These are phyloP conservation scores for Candida sp. DNA, from an alignment of 1,139 yeast species.

Conservation along the genomic window DNA sequence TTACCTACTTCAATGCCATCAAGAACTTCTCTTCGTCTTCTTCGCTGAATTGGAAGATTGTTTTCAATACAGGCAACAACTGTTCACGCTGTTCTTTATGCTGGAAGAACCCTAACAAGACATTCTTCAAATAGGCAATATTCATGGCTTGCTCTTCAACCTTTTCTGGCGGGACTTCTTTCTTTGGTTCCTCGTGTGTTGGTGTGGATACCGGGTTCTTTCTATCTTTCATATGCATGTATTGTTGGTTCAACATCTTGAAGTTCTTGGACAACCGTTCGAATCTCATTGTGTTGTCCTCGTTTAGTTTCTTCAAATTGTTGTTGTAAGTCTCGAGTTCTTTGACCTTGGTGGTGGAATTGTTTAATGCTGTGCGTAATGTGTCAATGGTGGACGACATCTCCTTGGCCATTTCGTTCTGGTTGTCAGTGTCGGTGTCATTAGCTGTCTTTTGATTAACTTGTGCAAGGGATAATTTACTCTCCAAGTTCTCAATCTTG, in stretches of 20 bases:
- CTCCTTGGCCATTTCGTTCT: constrained; percentile 18
- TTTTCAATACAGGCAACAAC: constrained; percentile 83
- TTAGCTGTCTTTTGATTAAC: background rate
- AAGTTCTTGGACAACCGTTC: constrained; percentile 72
- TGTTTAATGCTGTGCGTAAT: constrained; percentile 56
- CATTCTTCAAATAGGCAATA: constrained; percentile 85
- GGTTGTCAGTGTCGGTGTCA: constrained; percentile 19
- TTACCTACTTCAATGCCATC: constrained; percentile 55
- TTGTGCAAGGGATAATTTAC: constrained; percentile 36
- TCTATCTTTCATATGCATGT: constrained; percentile 34
- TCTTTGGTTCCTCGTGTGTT: background rate
- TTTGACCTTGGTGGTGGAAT: constrained; percentile 51
- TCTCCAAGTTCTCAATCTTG: constrained; percentile 39
- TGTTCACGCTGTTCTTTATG: constrained; percentile 90
- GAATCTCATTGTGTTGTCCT: constrained; percentile 67
- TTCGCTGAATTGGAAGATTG: constrained; percentile 67
- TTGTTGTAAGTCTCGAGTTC: constrained; percentile 63
- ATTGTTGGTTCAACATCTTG: constrained; percentile 62
- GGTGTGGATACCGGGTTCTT: background rate
- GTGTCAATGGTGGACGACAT: constrained; percentile 38
- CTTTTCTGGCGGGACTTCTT: background rate
- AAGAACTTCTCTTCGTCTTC: constrained; percentile 76
- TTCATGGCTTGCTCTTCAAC: constrained; percentile 27
- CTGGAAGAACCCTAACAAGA: constrained; percentile 85
- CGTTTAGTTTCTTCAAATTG: constrained; percentile 65